Conservation (phyloP, 352 stramenopile genomes). For the Saprolegnia diclina region DNA sequence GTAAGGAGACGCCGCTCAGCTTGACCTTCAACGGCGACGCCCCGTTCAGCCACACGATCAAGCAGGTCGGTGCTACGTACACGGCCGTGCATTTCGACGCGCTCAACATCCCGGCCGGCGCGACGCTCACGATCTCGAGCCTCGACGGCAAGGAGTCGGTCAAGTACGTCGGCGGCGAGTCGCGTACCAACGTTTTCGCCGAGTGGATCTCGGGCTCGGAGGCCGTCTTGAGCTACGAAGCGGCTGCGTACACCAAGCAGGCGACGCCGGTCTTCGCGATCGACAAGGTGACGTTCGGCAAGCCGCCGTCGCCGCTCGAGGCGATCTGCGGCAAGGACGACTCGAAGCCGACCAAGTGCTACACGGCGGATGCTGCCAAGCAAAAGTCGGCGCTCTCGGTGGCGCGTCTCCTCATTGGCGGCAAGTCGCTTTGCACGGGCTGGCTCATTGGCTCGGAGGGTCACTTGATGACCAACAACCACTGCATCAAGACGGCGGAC, state of each 20-base stretch:
- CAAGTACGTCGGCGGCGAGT: slow-evolving; percentile 2
- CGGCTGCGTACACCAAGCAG: slow-evolving; percentile 1
- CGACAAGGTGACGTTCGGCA: slow-evolving; percentile 17
- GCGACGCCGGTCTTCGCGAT: background rate
- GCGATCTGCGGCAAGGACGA: slow-evolving; percentile 16
- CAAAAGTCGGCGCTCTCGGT: slow-evolving; percentile 39
- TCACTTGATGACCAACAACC: slow-evolving; percentile 71
- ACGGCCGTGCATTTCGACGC: slow-evolving; percentile 6
- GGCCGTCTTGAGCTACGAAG: slow-evolving; percentile 15
- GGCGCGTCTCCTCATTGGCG: slow-evolving; percentile 46
- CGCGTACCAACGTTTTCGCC: slow-evolving; percentile 3
- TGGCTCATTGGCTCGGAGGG: slow-evolving; percentile 67
- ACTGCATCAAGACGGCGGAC: slow-evolving; percentile 55
- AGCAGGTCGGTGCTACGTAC: slow-evolving; percentile 8
- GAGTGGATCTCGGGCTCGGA: slow-evolving; percentile 6
- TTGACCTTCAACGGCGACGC: background rate
- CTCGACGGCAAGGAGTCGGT: slow-evolving; percentile 13
- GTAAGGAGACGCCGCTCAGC: slow-evolving; percentile 15
- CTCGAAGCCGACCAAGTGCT: slow-evolving; percentile 3
- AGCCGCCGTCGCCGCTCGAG: background rate
- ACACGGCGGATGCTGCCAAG: slow-evolving; percentile 8
- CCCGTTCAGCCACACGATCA: background rate
- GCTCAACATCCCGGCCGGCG: slow-evolving; percentile 15
- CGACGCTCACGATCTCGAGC: background rate
- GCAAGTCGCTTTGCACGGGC: slow-evolving; percentile 64